Conservation (phyloP, 371 early-diverging fungal genomes). For the Apophysomyces sp. region DNA sequence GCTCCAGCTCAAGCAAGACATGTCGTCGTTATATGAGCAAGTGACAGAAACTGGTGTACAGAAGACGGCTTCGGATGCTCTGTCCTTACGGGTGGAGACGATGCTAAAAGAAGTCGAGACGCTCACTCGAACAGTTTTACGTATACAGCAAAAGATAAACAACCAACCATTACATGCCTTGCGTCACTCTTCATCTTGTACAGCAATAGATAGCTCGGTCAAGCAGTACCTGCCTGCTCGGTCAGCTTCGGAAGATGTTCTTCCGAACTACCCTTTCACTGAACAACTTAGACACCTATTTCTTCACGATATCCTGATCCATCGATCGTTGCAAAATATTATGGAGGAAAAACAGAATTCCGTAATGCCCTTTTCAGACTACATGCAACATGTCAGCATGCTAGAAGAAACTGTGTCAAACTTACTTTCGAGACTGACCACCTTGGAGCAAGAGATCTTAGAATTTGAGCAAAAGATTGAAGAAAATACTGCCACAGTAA, state of each 20-base stretch:
- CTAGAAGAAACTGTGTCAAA: constrained; percentile 15
- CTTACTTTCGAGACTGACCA: constrained; percentile 15
- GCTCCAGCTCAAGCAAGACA: constrained; percentile 10
- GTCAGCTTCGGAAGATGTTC: background rate
- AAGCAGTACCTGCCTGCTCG: background rate
- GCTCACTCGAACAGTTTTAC: constrained; percentile 5
- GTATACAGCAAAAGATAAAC: background rate
- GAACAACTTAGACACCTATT: constrained; percentile 5
- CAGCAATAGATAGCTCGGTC: too few species aligned
- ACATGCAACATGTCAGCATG: constrained; percentile 17
- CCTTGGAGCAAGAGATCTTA: constrained; percentile 11
- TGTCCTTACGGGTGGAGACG: constrained; percentile 1
- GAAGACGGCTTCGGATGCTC: constrained; percentile 9
- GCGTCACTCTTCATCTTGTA: background rate
- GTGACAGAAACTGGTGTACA: constrained; percentile 1
- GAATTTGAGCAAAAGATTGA: constrained; percentile 8
- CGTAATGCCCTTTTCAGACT: constrained; percentile 5
- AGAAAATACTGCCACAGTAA: background rate
- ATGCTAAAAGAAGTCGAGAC: background rate
- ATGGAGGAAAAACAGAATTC: constrained; percentile 4
- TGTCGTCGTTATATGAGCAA: constrained; percentile 9
- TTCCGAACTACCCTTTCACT: background rate
- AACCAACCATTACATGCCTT: background rate
- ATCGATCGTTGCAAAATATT: constrained; percentile 7
- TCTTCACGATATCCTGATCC: constrained; percentile 1